These are phyloP conservation scores for Microbotryomycetes sp. DNA, from an alignment of 1,284 basidiomycete genomes.

Conservation along the genomic window DNA sequence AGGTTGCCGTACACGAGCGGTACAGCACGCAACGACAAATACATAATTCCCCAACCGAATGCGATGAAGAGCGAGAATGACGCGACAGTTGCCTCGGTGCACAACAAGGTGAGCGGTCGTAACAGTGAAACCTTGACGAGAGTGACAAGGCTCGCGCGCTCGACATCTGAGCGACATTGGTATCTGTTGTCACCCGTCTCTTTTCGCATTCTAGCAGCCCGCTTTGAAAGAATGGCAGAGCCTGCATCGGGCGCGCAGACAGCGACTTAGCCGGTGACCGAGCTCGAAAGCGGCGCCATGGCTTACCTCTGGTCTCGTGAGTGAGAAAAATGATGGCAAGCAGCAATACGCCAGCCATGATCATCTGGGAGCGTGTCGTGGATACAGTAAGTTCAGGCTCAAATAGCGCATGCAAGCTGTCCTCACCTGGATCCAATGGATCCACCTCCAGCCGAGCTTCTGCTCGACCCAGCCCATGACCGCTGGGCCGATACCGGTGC, in stretches of 20 bases:
- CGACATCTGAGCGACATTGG: conserved; percentile 40
- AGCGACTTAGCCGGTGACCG: too few relatives aligned
- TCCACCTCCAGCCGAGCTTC: conserved; percentile 27
- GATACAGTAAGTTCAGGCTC: not conserved
- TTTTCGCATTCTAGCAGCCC: conserved; percentile 32
- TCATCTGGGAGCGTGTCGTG: conserved; percentile 47
- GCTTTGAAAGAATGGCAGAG: conserved; percentile 33
- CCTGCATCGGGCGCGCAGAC: too few relatives aligned
- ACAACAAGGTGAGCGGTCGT: conserved; percentile 34
- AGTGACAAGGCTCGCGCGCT: conserved; percentile 39
- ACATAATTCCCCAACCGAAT: not conserved
- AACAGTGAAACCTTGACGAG: conserved; percentile 41
- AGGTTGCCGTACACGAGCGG: conserved; percentile 25
- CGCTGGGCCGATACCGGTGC: conserved; percentile 33
- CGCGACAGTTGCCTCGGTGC: conserved; percentile 32
- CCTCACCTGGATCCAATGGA: conserved; percentile 7
- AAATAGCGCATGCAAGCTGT: not conserved
- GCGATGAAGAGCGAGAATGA: conserved; percentile 28
- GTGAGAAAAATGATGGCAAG: conserved; percentile 27
- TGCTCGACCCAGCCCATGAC: conserved; percentile 26
- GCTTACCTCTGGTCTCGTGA: conserved; percentile 30
- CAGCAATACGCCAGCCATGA: conserved; percentile 14
- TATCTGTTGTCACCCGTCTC: conserved; percentile 40
- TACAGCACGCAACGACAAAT: conserved; percentile 13
- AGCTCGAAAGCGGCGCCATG: too few relatives aligned